Evolutionary conservation across 257 asterid genomes (phyloP).

Genomic region (Oldenlandia corymbosa): DNA sequence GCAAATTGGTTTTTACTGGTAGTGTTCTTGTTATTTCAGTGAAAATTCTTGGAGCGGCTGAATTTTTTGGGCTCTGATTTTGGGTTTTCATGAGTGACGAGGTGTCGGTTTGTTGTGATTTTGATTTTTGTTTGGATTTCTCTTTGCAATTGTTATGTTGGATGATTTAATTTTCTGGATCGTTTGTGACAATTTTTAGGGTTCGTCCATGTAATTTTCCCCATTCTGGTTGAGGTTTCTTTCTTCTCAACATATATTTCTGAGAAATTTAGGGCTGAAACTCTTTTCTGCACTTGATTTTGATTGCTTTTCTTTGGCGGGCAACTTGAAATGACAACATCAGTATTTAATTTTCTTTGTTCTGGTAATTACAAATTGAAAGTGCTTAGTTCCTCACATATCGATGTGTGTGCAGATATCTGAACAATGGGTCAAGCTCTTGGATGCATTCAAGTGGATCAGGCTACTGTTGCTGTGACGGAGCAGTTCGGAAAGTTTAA

Average conservation of each 20-base stretch:
- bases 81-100: neutral
- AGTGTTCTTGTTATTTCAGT: neutral
- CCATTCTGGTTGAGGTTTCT: neutral
- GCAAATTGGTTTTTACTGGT: neutral
- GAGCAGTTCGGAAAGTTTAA: conserved; percentile 32
- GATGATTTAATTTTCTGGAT: neutral
- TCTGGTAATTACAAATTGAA: neutral
- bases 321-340: too few relatives aligned
- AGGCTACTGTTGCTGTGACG: conserved; percentile 31
- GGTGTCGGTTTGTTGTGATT: neutral
- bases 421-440: conserved; percentile 32
- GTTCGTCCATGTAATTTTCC: neutral
- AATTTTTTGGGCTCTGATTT: neutral
- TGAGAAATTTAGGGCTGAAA: neutral
- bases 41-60: neutral
- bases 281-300: neutral
- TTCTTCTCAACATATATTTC: neutral
- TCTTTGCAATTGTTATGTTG: neutral
- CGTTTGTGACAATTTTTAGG: neutral
- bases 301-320: neutral
- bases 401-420: conserved; percentile 4
- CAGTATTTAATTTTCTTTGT: too few relatives aligned
- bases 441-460: conserved; percentile 35
- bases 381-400: neutral
- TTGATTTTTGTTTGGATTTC: neutral